phyloP scores from a whole-genome alignment of 257 asterid genomes.

The Ehretia macrophylla region DNA sequence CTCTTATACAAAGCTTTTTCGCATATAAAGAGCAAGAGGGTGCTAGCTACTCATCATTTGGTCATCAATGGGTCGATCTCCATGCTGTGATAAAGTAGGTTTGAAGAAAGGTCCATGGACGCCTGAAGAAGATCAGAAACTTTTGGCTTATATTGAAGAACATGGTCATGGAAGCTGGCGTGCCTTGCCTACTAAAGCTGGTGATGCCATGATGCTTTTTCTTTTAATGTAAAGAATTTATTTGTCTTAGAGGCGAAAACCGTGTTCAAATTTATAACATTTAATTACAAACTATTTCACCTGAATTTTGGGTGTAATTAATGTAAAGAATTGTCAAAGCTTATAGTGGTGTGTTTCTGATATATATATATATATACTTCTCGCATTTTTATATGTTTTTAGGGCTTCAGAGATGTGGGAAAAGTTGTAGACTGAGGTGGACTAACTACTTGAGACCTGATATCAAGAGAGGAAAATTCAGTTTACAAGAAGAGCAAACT shows the following conservation, averaged over 20 bases:
- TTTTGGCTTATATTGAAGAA: slow-evolving; percentile 73
- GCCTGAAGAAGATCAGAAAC: slow-evolving; percentile 88
- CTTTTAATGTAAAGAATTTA: not conserved
- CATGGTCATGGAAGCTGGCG: slow-evolving; percentile 99
- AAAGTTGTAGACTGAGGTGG: slow-evolving; percentile 90
- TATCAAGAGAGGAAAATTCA: slow-evolving; percentile 87
- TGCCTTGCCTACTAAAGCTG: slow-evolving; percentile 82
- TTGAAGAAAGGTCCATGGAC: slow-evolving; percentile 95
- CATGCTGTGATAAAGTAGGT: slow-evolving; percentile 82
- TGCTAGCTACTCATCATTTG: slow-evolving; percentile 2
- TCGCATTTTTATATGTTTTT: too few species aligned
- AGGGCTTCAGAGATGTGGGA: slow-evolving; percentile 89
- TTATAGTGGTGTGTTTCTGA: not conserved
- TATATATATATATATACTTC: too few species aligned
- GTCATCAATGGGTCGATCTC: slow-evolving; percentile 73
- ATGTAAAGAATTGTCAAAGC: too few species aligned
- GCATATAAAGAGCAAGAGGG: not conserved
- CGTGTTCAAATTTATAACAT: too few species aligned
- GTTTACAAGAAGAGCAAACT: slow-evolving; percentile 85
- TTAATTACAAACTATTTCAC: too few species aligned
- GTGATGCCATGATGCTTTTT: slow-evolving; percentile 13
- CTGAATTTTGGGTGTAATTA: too few species aligned
- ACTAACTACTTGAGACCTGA: slow-evolving; percentile 84
- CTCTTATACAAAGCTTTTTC: not conserved
- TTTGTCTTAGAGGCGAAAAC: too few species aligned